A percentile compares a stretch with the other conserved stretches of the same genome.
These are phyloP conservation scores for Phytopythium delawarense DNA, from an alignment of 352 stramenopile genomes.

Conservation along the genomic window DNA sequence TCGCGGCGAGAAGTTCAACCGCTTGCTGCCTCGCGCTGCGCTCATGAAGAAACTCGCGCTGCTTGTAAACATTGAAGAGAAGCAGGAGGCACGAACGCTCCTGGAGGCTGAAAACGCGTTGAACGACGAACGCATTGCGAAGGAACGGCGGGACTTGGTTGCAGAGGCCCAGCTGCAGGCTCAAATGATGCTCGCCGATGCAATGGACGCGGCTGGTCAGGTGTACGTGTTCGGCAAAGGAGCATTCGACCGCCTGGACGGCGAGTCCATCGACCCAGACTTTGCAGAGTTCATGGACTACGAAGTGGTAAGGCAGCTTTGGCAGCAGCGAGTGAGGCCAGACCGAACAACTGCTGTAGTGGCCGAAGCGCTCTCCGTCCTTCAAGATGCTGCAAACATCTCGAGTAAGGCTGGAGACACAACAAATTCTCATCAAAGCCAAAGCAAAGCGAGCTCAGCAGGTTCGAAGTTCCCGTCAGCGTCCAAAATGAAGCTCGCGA, in stretches of 20 bases:
- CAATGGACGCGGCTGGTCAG: slow-evolving; percentile 67
- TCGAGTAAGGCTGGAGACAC: background rate
- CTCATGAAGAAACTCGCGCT: slow-evolving; percentile 62
- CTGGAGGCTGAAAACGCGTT: slow-evolving; percentile 48
- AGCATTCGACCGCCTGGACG: slow-evolving; percentile 57
- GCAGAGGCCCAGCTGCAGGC: slow-evolving; percentile 43
- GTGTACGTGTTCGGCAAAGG: slow-evolving; percentile 80
- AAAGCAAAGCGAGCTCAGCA: background rate
- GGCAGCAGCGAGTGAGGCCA: slow-evolving; percentile 46
- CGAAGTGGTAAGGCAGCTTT: slow-evolving; percentile 43
- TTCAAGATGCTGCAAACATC: background rate
- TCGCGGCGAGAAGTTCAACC: slow-evolving; percentile 63
- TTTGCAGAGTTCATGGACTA: slow-evolving; percentile 80
- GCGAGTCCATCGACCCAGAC: slow-evolving; percentile 43
- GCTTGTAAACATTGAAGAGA: slow-evolving; percentile 66
- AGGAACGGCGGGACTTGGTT: slow-evolving; percentile 41
- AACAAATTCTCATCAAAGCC: background rate
- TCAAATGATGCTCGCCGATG: slow-evolving; percentile 38
- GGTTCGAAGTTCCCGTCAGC: slow-evolving; percentile 14
- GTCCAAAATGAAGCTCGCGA: slow-evolving; percentile 32
- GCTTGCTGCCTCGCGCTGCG: slow-evolving; percentile 40
- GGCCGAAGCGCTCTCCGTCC: background rate
- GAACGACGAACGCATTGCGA: slow-evolving; percentile 40
- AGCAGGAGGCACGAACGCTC: slow-evolving; percentile 52
- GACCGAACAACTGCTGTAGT: slow-evolving; percentile 2